Evolutionary conservation across 2,329 filamentous ascomycete species (phyloP), one percentile per base, ranked within the genome.

Genomic region (Arthroderma sp.): DNA sequence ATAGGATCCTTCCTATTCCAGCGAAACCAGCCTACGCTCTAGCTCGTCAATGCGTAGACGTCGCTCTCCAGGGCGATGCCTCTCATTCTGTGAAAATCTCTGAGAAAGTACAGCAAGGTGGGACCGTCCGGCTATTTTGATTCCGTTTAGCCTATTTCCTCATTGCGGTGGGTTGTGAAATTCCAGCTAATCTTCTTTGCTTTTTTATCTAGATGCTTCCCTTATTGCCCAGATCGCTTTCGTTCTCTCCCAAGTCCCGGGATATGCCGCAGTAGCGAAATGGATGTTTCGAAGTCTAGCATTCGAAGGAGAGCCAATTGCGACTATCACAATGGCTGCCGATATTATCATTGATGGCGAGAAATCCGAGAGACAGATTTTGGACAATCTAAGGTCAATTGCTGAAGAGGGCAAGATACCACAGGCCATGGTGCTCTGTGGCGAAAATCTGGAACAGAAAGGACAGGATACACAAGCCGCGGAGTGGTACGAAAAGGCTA

Each of bases 221-320:
- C 32, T 34, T 11, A 11, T 34, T 34, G 32, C 32, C 11, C 32
- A 11, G 8, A 34, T 34, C 32, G 11, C 32, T 3, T 34, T 34
- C 52, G 46, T 53, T 55, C 50, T 46, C 47, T 42, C 50, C 49
- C 49, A 50, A 36, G 51, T 50, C 53, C 48, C 47, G 51, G 51
- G 43, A 52, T 49, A 53, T 47, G 52, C 48, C 45, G 53, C 40
- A 42, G 48, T 54, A 53, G 52, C 39, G 52, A 53, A 55, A 54
- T 54, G 53, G 50, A 54, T 51, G 52, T 51, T 53, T 11, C 9
- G 8, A 9, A 9, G 11, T 9, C 32, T 34, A 9, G 8, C 11
- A 11, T 9, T n/a, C 11, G 40, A 29, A 27, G 44, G 40, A 9
- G 40, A 46, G 4, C 40, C 29, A 7, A n/a, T 38, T 7, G n/a